Base-by-base conservation (phyloP, 2,329 filamentous ascomycete genomes). In the Aspergillus quadricinctus region DNA sequence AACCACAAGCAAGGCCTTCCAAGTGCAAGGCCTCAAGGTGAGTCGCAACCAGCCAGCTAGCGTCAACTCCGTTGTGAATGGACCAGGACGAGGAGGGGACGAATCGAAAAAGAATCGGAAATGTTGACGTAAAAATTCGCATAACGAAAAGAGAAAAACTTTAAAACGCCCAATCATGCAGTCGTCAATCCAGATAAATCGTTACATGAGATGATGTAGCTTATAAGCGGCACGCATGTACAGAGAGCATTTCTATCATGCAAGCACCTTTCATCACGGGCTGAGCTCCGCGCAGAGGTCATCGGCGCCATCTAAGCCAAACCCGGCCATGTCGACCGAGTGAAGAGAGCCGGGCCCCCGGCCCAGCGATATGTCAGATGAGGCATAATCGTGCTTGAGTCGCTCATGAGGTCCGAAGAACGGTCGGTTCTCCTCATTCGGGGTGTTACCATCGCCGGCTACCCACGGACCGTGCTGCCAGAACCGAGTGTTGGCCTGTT, bases 301-400 rank as follows among this genome's bases (percentile, higher is more conserved):
- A 50, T 75, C 72, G 9, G 68, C 66, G 23, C 56, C 66, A 62
- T 77, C 75, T 31, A 75, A 69, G 28, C 74, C 73, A 53, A 77
- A 77, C 14, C 72, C 75, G 55, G 74, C 74, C 74, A 77, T 77
- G 53, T 77, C 75, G 58, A 77, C 74, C 10, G 74, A 76, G 59
- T 77, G 74, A 52, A 77, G 62, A 6, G 75, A 77, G 4, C 74
- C 74, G 4, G 75, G 75, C 0, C 74, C 74, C 46, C 73, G 72
- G 31, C 73, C 74, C 19, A 76, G 58, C 28, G 75, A 76, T 50
- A 77, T 74, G 54, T 77, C 74, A 23, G 75, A 76, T 10, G 74
- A 75, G 29, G 73, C 73, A 64, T 76, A 77, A 60, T 76, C 74
- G 57, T 76, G 71, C 61, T 75, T 73, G 25, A 76, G 66, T 51